Evolutionary conservation across 2,329 filamentous ascomycete genomes (phyloP), one percentile per base, ranked within the genome.

Genomic region (Allantophomopsis lycopodina): DNA sequence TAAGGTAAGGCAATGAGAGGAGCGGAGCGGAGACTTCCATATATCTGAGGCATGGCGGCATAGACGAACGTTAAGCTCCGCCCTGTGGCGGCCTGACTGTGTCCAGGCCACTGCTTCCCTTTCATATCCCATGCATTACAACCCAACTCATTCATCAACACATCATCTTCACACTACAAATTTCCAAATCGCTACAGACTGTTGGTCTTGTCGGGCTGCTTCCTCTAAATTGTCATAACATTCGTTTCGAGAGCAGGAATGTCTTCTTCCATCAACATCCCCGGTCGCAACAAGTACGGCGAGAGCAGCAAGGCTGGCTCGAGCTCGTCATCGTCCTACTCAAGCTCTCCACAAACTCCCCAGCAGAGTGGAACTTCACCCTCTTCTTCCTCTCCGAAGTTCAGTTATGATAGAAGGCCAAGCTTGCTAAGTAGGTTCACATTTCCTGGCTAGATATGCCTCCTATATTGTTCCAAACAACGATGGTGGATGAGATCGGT

Each of bases 221-320:
- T 28, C 23, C 11, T n/a, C 23, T 8, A 28, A 28, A 12, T 28
- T 12, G 23, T 28, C 23, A 28, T 8, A 28, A 28, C 11, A 5
- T 28, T 28, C 23, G 23, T 34, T 7, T 34, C 7, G 32, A 14
- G 13, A 14, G 14, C 32, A 13, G n/a, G 46, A 48, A 76, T 80
- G 75, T 78, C 76, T 44, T 77, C 77, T 43, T 81, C 76, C 44
- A 84, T 84, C 60, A 66, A 71, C 47, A 85, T 86, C 50, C 79
- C 79, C 3, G 55, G 60, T 15, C 46, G 60, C 68, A 45, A 56
- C 54, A 46, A 49, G 49, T 50, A 58, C 59, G 45, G 60, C 52
- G 50, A 55, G 42, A 48, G 46, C 39, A 53, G 47, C 46, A 71
- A 75, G 55, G 60, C 64, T 46, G 55, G 46, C 35, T 31, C 45